Evolutionary conservation across 192 early-diverging fungal genomes (phyloP).

Genomic region (Coemansia guatemalensis): DNA sequence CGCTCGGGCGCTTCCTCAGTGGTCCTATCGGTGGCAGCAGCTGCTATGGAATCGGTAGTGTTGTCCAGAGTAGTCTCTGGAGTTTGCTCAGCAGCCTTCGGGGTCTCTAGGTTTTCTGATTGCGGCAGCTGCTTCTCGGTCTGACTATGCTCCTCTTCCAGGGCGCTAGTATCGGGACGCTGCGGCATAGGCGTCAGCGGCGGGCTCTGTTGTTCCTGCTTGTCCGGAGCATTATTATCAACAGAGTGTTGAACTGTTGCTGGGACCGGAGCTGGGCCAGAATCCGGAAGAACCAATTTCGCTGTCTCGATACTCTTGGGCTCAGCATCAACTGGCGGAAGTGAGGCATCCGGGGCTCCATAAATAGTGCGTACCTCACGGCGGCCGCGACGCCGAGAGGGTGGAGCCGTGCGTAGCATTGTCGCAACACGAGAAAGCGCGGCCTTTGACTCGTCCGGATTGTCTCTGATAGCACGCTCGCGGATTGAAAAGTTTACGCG

Average conservation of each 20-base stretch:
- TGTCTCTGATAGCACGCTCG: constrained; percentile 44
- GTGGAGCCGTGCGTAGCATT: constrained; percentile 37
- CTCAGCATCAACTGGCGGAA: neutral
- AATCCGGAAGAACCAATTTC: no score
- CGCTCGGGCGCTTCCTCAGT: neutral
- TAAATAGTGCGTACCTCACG: constrained; percentile 54
- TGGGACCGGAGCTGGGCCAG: no score
- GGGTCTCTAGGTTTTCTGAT: no score
- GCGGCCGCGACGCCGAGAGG: constrained; percentile 23
- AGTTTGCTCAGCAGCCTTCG: no score
- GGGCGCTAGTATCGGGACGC: neutral
- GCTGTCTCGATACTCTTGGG: neutral
- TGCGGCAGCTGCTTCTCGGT: no score
- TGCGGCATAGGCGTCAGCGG: constrained; percentile 1
- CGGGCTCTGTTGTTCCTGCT: neutral
- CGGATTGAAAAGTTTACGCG: constrained; percentile 52
- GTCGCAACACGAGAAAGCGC: constrained; percentile 45
- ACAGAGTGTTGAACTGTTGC: no score
- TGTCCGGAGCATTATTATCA: no score
- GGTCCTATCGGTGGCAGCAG: no score
- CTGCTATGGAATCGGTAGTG: no score
- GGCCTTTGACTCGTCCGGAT: constrained; percentile 49
- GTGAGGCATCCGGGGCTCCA: constrained; percentile 11
- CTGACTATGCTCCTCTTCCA: no score
- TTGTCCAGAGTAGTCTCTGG: no score